These are phyloP conservation scores for Houttuynia cordata DNA, from an alignment of 164 flowering plant species.

Conservation along the genomic window DNA sequence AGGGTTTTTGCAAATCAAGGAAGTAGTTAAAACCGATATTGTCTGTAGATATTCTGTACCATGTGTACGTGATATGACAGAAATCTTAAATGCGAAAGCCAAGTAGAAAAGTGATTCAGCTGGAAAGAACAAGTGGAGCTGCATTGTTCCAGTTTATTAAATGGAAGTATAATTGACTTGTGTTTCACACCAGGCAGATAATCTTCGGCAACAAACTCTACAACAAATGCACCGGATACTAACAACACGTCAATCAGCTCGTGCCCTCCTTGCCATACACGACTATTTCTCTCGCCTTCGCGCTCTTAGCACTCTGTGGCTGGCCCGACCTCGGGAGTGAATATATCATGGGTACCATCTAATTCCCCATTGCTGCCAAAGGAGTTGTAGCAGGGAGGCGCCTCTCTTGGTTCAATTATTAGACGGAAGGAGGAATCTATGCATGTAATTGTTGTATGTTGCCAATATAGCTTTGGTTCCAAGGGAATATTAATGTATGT, in stretches of 20 bases:
- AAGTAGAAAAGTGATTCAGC: background rate
- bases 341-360: no score
- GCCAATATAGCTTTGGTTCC: no score
- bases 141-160: no score
- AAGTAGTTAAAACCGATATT: background rate
- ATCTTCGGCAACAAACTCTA: slow-evolving; percentile 65
- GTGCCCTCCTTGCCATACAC: slow-evolving; percentile 58
- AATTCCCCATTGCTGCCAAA: no score
- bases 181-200: slow-evolving; percentile 45
- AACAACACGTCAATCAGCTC: slow-evolving; percentile 77
- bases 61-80: background rate
- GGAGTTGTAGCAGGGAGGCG: no score
- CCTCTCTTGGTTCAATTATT: no score
- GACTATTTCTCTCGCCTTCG: slow-evolving; percentile 74
- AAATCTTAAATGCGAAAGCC: background rate
- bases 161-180: no score
- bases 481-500: no score
- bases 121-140: background rate
- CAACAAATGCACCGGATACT: slow-evolving; percentile 68
- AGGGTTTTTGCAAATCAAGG: background rate
- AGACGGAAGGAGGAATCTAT: no score
- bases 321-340: slow-evolving; percentile 71
- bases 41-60: background rate
- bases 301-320: slow-evolving; percentile 81
- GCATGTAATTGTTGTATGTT: no score